Percentiles rank a stretch among this genome's conserved stretches.
Conservation (phyloP, 805 yeast genomes). For the Candida cerambycidarum region DNA sequence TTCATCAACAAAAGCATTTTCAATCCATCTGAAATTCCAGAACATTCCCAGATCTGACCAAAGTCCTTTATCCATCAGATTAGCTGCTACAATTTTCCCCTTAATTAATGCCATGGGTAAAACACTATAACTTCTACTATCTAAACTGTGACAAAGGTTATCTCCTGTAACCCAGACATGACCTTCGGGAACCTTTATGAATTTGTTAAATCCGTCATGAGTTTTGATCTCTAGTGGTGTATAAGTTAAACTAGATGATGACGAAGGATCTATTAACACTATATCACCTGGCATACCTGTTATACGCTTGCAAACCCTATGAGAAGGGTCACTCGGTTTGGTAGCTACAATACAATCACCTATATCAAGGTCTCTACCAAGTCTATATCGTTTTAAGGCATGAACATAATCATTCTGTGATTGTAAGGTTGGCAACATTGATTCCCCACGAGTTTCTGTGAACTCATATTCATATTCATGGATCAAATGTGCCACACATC, state of each 20-base stretch:
- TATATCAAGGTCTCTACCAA: constrained; percentile 63
- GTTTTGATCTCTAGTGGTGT: constrained; percentile 22
- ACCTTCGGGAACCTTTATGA: constrained; percentile 82
- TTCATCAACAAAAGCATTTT: constrained; percentile 41
- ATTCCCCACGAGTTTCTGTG: constrained; percentile 85
- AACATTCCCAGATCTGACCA: constrained; percentile 32
- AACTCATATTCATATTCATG: constrained; percentile 70
- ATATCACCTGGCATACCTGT: constrained; percentile 96
- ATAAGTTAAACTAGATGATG: constrained; percentile 44
- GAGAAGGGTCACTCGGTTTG: constrained; percentile 86
- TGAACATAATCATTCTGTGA: constrained; percentile 76
- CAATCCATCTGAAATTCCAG: constrained; percentile 53
- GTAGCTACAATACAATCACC: constrained; percentile 89
- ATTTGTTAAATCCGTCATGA: constrained; percentile 51
- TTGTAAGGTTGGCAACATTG: constrained; percentile 90
- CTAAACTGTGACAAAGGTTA: constrained; percentile 81
- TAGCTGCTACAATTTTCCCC: constrained; percentile 81
- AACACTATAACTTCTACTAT: constrained; percentile 86
- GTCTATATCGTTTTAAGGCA: constrained; percentile 60
- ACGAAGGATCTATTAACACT: constrained; percentile 77
- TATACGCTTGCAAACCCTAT: constrained; percentile 86
- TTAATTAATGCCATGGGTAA: constrained; percentile 84
- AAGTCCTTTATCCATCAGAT: constrained; percentile 48
- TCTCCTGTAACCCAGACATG: constrained; percentile 99
- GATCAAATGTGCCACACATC: constrained; percentile 65